phyloP scores from a whole-genome alignment of 768 basidiomycete species.

The Boletus reticuloceps region DNA sequence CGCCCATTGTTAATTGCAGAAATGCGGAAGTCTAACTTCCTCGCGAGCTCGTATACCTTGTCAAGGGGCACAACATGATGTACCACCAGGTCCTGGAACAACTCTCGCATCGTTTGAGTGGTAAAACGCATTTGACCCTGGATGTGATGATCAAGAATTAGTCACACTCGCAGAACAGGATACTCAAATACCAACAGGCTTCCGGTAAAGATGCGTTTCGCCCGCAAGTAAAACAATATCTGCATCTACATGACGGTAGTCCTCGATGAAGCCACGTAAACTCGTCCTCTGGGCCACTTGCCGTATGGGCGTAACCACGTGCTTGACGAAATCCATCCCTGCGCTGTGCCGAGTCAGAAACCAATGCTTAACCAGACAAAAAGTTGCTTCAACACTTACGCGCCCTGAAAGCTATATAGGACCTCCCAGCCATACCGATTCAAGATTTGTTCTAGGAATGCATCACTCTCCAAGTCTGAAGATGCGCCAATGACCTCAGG shows the following conservation, averaged over 20 bases:
- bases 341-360: constrained; percentile 23
- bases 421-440: constrained; percentile 37
- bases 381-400: constrained; percentile 30
- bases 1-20: constrained; percentile 26
- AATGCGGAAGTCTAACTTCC: constrained; percentile 21
- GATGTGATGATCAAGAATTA: neutral
- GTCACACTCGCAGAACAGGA: neutral
- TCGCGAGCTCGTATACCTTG: constrained; percentile 23
- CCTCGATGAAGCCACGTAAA: constrained; percentile 39
- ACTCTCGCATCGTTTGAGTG: constrained; percentile 13
- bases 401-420: constrained; percentile 39
- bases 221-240: constrained; percentile 40
- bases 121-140: constrained; percentile 30
- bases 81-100: constrained; percentile 23
- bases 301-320: constrained; percentile 33
- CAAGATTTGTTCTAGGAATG: constrained; percentile 30
- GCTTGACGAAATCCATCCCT: constrained; percentile 40
- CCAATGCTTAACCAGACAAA: neutral
- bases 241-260: constrained; percentile 31
- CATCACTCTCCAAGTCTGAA: constrained; percentile 22
- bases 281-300: constrained; percentile 33
- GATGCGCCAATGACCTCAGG: constrained; percentile 9
- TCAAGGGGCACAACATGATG: constrained; percentile 25
- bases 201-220: constrained; percentile 35
- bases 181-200: constrained; percentile 16